Evolutionary conservation across 257 asterid genomes (phyloP), one percentile per base, ranked within the genome.

Genomic region (Penstemon davidsonii): DNA sequence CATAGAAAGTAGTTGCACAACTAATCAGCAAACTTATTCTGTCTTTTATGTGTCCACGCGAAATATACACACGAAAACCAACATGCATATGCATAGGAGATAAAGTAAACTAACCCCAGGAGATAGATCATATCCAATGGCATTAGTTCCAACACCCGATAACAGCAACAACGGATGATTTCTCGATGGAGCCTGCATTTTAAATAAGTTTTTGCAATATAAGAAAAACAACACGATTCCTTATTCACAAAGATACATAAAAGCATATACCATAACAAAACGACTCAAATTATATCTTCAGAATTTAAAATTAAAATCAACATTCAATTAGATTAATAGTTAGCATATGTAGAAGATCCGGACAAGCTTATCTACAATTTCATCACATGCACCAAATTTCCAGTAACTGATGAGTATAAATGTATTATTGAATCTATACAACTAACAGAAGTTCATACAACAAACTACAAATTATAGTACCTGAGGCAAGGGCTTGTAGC

Each of bases 101-200:
- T 41, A 53, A 8, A 58, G 58, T 45, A 59, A 75, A 87, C 88
- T 49, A 66, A 93, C 97, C 96, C 75, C 99, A 58, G 96, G 91
- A 68, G 97, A 75, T 66, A 93, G 95, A 82, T 93, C 99, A 79
- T 93, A 93, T 83, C 96, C 97, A 73, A 93, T 84, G 55, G 97
- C 99, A 81, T 93, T 93, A 71, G 97, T 93, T 69, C 96, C 99
- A 54, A 91, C 96, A 33, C 97, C 97, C 1, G 99, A 93, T 70
- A 93, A 75, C 82, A 93, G 85, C 79, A 93, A 76, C 77, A 93
- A 82, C 12, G 96, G 97, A 79, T 93, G 97, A 76, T 88, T 91
- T 80, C 97, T 87, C 43, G 78, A 78, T 13, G 96, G 89, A 39
- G 88, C 96, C 98, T 92, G 84, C 77, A 69, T 68, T 71, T 66